These are phyloP conservation scores for Diplotaxis tenuifolia DNA, from an alignment of 345 rosid species.

Conservation along the genomic window DNA sequence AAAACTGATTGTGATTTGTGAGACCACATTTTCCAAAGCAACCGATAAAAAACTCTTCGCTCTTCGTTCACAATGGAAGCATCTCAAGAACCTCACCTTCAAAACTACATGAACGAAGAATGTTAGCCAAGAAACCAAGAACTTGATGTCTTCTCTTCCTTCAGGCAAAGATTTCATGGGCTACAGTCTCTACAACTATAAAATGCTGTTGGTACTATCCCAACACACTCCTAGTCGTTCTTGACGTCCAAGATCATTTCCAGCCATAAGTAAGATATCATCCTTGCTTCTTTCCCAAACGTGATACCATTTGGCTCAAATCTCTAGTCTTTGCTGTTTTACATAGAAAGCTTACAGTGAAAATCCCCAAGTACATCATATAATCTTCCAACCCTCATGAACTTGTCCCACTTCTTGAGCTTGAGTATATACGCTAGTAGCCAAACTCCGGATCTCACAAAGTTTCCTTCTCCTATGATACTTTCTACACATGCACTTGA, in stretches of 20 bases:
- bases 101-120: conserved; percentile 43
- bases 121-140: conserved; percentile 36
- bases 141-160: conserved; percentile 45
- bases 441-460: conserved; percentile 35
- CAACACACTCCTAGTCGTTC: conserved; percentile 24
- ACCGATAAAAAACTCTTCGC: too few species aligned
- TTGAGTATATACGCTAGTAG: conserved; percentile 16
- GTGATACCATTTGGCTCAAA: conserved; percentile 69
- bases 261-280: conserved; percentile 45
- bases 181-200: conserved; percentile 40
- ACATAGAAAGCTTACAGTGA: conserved; percentile 29
- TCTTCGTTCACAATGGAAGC: too few species aligned
- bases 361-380: conserved; percentile 42
- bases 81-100: conserved; percentile 25
- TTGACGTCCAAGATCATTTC: conserved; percentile 43
- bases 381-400: conserved; percentile 56
- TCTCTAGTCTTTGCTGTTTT: conserved; percentile 47
- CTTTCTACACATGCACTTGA: too few species aligned
- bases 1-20: too few species aligned
- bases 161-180: conserved; percentile 42
- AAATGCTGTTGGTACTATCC: conserved; percentile 52
- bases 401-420: conserved; percentile 54
- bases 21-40: too few species aligned
- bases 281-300: conserved; percentile 58
- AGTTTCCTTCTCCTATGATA: conserved; percentile 40